Evolutionary conservation across 768 basidiomycete genomes (phyloP), one percentile per base, ranked within the genome.

Genomic region (Leccinum fibrillosum): DNA sequence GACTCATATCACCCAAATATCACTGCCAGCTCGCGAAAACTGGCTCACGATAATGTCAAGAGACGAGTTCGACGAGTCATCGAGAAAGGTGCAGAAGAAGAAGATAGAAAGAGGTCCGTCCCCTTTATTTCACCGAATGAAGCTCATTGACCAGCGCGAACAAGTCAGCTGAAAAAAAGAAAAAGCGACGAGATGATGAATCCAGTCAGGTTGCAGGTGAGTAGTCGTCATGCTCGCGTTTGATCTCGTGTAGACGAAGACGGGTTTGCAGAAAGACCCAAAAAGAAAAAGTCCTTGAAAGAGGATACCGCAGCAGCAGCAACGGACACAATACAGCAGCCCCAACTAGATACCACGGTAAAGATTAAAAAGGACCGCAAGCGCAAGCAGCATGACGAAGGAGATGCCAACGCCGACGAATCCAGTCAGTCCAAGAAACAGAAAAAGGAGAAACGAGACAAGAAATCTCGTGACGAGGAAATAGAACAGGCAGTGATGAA

Each of bases 111-210:
- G 67, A 70, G 62, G 74, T 73, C 44, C 39, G 63, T 61, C 23
- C 11, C 19, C 11, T 15, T 11, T 6, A 25, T 42, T 28, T 34
- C 30, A 34, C 21, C 23, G 28, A 23, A 21, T 23, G 48, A 21
- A 39, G n/a, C 23, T 9, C 54, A 32, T 51, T 66, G 45, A 68
- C 42, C 21, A 61, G 44, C 23, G 15, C 34, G 28, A 47, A 52
- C 61, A 58, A 62, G 54, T 56, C 53, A 59, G 58, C 39, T 39
- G 65, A 60, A 50, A 73, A 71, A 60, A 76, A 73, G 64, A 76
- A 77, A 65, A 79, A 74, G 64, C 52, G 50, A 15, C 77, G 45
- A 30, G 51, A 55, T 23, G 64, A 54, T 3, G 21, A 49, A 19
- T 45, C 47, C 17, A 15, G 19, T 2, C 37, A 9, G 28, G 35